Conservation (phyloP, 108 stramenopile genomes). For the Fistulifera pelliculosa region DNA sequence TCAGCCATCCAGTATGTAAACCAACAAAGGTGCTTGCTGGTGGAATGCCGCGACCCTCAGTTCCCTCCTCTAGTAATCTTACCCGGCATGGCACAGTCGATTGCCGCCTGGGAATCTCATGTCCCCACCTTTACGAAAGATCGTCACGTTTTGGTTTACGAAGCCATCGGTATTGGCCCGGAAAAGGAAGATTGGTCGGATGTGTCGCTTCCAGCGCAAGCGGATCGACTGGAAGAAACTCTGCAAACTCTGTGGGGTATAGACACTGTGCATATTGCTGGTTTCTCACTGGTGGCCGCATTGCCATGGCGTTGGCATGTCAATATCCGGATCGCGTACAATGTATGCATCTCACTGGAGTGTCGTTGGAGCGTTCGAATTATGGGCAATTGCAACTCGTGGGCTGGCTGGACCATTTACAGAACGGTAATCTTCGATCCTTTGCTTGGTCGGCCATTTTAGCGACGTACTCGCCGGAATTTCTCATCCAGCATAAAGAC, state of each 20-base stretch:
- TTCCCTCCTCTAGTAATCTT: background rate
- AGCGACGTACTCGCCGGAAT: slow-evolving; percentile 43
- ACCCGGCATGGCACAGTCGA: slow-evolving; percentile 1
- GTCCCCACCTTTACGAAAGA: background rate
- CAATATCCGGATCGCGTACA: slow-evolving; percentile 28
- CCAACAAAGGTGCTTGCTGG: no score
- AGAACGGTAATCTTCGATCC: slow-evolving; percentile 19
- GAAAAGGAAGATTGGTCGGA: background rate
- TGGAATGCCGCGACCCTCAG: no score
- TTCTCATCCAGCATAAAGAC: slow-evolving; percentile 22
- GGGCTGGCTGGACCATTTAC: slow-evolving; percentile 40
- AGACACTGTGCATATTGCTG: slow-evolving; percentile 31
- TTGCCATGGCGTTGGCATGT: slow-evolving; percentile 43
- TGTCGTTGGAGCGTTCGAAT: slow-evolving; percentile 34
- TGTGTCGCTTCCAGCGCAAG: slow-evolving; percentile 1
- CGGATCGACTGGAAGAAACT: background rate
- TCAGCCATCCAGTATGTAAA: no score
- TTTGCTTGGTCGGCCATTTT: slow-evolving; percentile 57
- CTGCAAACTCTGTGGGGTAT: background rate
- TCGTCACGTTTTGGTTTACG: background rate
- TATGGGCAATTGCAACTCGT: slow-evolving; percentile 28
- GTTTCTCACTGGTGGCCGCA: slow-evolving; percentile 55
- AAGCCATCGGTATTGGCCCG: background rate
- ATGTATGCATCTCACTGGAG: slow-evolving; percentile 51
- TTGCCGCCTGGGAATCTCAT: background rate